Conservation (phyloP, 495 filamentous ascomycete genomes). For the Xanthoparmelia taractica region DNA sequence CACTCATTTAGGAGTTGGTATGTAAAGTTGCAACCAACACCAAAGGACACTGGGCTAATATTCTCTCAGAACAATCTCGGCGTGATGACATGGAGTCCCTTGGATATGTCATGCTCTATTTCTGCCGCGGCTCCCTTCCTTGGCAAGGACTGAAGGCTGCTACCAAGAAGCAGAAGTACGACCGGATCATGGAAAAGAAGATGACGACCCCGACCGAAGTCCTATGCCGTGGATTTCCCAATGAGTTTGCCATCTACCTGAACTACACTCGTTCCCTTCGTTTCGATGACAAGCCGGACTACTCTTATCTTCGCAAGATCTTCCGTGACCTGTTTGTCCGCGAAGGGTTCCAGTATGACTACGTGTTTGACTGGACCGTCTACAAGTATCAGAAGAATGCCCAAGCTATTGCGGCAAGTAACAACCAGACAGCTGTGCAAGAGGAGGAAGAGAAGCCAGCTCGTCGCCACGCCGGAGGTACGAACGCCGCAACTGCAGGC, state of each 20-base stretch:
- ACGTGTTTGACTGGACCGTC: constrained; percentile 99
- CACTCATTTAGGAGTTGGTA: constrained; percentile 92
- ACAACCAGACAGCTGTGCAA: constrained; percentile 57
- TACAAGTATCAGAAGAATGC: constrained; percentile 99
- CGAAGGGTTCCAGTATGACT: constrained; percentile 99
- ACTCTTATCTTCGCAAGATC: constrained; percentile 99
- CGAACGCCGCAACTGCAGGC: constrained; percentile 51
- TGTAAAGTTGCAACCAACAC: constrained; percentile 32
- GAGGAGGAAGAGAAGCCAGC: constrained; percentile 66
- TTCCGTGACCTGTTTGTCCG: constrained; percentile 99
- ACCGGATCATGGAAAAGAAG: constrained; percentile 99
- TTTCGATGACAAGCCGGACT: constrained; percentile 99
- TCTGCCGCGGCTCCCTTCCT: constrained; percentile 96
- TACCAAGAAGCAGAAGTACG: constrained; percentile 99
- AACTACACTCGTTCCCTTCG: constrained; percentile 99
- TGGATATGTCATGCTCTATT: constrained; percentile 99
- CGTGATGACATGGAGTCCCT: constrained; percentile 99
- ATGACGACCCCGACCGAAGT: constrained; percentile 99
- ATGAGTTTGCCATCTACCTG: constrained; percentile 99
- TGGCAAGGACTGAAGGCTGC: constrained; percentile 99
- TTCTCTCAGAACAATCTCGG: constrained; percentile 76
- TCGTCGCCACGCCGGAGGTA: constrained; percentile 49
- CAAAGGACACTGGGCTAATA: constrained; percentile 26
- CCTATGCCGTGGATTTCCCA: constrained; percentile 97
- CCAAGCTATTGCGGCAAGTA: constrained; percentile 74